phyloP scores from a whole-genome alignment of 306 rosid species.

The Ammopiptanthus mongolicus region DNA sequence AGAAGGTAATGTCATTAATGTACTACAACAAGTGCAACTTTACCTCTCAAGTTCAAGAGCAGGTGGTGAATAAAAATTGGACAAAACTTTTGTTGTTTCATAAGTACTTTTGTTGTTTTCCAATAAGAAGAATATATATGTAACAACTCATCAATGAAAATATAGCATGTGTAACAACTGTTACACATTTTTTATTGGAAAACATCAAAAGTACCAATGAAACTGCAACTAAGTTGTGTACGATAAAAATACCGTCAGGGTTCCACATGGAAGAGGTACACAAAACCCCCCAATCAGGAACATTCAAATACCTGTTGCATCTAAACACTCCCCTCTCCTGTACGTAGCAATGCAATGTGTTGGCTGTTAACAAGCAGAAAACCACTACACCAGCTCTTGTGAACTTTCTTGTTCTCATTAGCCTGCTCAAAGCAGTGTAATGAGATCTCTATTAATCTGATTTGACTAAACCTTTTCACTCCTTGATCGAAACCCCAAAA shows the following conservation, averaged over 20 bases:
- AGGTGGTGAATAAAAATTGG: background rate
- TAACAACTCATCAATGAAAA: too few relatives aligned
- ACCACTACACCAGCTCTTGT: conserved; percentile 51
- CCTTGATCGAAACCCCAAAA: background rate
- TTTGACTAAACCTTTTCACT: conserved; percentile 40
- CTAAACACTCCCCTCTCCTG: conserved; percentile 54
- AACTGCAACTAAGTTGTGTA: too few relatives aligned
- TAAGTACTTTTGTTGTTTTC: too few relatives aligned
- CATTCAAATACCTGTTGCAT: conserved; percentile 55
- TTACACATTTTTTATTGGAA: too few relatives aligned
- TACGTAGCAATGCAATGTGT: conserved; percentile 64
- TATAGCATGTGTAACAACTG: too few relatives aligned
- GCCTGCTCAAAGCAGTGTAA: conserved; percentile 54
- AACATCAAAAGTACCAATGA: too few relatives aligned
- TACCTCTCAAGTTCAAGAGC: background rate
- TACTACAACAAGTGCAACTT: background rate
- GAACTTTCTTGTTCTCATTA: conserved; percentile 51
- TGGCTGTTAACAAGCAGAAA: conserved; percentile 61
- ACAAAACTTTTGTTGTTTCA: too few relatives aligned
- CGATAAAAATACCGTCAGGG: background rate
- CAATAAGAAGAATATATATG: too few relatives aligned
- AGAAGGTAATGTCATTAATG: background rate
- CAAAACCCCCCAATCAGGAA: conserved; percentile 66
- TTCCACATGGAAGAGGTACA: conserved; percentile 54
- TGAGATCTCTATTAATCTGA: conserved; percentile 64